These are phyloP conservation scores for Saccharomyces hybrid DNA, from an alignment of 1,139 yeast species.

Conservation along the genomic window DNA sequence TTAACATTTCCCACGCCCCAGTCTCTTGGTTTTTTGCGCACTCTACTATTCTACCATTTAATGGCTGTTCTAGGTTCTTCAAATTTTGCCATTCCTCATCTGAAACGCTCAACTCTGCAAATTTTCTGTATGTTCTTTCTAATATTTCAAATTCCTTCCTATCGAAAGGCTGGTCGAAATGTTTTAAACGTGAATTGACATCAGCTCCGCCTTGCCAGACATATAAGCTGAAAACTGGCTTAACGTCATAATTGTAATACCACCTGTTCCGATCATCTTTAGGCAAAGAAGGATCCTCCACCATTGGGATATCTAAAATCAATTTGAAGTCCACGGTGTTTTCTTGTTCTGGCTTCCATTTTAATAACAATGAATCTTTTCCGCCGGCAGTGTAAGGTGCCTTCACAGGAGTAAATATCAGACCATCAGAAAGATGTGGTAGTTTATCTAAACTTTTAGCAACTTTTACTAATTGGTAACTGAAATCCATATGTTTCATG, in stretches of 20 bases:
- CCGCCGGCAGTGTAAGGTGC: constrained; percentile 77
- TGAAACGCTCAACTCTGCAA: constrained; percentile 52
- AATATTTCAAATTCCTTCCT: constrained; percentile 29
- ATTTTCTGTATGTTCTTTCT: constrained; percentile 54
- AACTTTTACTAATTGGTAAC: constrained; percentile 74
- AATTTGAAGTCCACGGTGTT: constrained; percentile 86
- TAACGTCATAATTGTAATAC: constrained; percentile 73
- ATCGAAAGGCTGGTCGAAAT: constrained; percentile 30
- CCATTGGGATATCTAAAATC: constrained; percentile 57
- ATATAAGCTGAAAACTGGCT: constrained; percentile 58
- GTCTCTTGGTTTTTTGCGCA: constrained; percentile 47
- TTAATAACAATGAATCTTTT: constrained; percentile 71
- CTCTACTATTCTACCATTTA: constrained; percentile 88
- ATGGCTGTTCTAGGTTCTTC: constrained; percentile 65
- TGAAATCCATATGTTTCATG: constrained; percentile 79
- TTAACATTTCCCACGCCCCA: constrained; percentile 71
- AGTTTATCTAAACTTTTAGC: constrained; percentile 63
- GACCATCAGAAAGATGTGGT: constrained; percentile 88
- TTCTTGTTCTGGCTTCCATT: constrained; percentile 97
- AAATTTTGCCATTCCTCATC: constrained; percentile 79
- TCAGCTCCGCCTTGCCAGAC: constrained; percentile 72
- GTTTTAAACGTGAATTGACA: constrained; percentile 25
- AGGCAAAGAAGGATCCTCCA: constrained; percentile 61
- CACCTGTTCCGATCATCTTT: constrained; percentile 67
- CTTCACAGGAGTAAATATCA: constrained; percentile 85